Evolutionary conservation across 345 rosid genomes (phyloP).

Genomic region (Acer negundo): DNA sequence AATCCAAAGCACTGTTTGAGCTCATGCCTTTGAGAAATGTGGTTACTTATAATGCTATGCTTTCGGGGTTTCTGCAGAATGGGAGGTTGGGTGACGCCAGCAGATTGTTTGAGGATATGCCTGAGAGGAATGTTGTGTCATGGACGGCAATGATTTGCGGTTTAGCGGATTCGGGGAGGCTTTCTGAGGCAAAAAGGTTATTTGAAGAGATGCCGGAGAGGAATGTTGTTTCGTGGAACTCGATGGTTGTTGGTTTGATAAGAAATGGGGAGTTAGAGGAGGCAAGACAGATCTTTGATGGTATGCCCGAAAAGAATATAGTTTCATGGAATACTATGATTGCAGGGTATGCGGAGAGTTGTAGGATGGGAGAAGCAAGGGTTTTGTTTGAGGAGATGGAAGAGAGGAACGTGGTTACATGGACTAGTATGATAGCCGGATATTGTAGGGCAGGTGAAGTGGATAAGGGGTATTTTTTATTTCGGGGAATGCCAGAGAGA

Average conservation of each 20-base stretch:
- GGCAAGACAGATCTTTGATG: conserved; percentile 51
- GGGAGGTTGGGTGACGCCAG: conserved; percentile 49
- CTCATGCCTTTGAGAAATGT: conserved; percentile 54
- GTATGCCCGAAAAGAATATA: conserved; percentile 42
- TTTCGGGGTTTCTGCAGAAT: conserved; percentile 47
- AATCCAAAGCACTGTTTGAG: conserved; percentile 53
- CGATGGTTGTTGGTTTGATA: conserved; percentile 53
- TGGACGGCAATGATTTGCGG: conserved; percentile 66
- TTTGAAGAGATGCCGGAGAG: conserved; percentile 67
- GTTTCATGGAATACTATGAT: conserved; percentile 66
- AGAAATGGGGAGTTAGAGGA: conserved; percentile 50
- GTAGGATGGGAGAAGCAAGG: conserved; percentile 40
- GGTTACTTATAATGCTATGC: conserved; percentile 66
- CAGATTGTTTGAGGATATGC: conserved; percentile 51
- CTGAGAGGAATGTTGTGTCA: conserved; percentile 56
- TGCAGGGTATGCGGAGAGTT: conserved; percentile 48
- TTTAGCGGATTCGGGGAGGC: conserved; percentile 43
- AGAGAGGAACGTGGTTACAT: conserved; percentile 50
- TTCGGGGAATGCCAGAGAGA: conserved; percentile 54
- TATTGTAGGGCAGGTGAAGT: conserved; percentile 58
- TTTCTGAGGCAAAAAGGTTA: conserved; percentile 45
- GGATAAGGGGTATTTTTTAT: conserved; percentile 48
- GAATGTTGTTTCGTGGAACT: conserved; percentile 68
- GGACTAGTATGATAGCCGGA: conserved; percentile 72
- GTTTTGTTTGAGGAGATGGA: conserved; percentile 57